Evolutionary conservation across 148 eudicot genomes (phyloP).

Genomic region (Arbutus unedo): DNA sequence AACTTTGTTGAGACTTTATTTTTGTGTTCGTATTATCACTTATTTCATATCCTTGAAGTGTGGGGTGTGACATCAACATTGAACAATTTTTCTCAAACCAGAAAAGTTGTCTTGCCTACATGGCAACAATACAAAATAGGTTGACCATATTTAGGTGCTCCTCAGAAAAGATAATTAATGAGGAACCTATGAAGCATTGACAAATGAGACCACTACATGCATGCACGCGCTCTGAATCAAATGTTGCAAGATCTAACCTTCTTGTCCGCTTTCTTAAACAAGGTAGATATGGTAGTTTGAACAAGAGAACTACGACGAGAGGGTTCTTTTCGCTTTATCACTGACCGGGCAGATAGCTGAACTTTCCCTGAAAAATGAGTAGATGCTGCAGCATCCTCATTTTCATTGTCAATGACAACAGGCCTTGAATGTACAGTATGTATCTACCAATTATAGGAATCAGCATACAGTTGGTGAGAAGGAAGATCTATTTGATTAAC

Average conservation of each 20-base stretch:
- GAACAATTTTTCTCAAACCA: not conserved
- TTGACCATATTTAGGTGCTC: not conserved
- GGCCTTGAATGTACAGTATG: conserved; percentile 31
- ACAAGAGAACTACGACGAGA: conserved; percentile 49
- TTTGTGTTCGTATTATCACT: not conserved
- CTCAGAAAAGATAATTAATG: not conserved
- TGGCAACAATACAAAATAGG: not conserved
- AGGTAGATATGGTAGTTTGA: conserved; percentile 69
- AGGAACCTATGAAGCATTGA: not conserved
- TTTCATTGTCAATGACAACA: conserved; percentile 26
- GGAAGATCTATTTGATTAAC: not conserved
- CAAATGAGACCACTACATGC: conserved; percentile 10
- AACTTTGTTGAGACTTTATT: no score
- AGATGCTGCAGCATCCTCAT: conserved; percentile 28
- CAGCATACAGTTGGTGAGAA: not conserved
- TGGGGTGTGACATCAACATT: not conserved
- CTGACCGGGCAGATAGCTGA: conserved; percentile 17
- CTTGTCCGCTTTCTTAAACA: conserved; percentile 72
- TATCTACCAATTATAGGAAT: conserved; percentile 40
- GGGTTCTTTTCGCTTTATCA: conserved; percentile 27
- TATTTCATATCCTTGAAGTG: no score
- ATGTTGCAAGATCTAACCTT: conserved; percentile 41
- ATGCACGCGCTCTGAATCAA: not conserved
- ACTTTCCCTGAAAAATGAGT: conserved; percentile 32
- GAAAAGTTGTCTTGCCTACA: not conserved